Percentiles rank a stretch among this genome's conserved stretches.
phyloP scores from a whole-genome alignment of 768 basidiomycete species.

The Pleurotus giganteus region DNA sequence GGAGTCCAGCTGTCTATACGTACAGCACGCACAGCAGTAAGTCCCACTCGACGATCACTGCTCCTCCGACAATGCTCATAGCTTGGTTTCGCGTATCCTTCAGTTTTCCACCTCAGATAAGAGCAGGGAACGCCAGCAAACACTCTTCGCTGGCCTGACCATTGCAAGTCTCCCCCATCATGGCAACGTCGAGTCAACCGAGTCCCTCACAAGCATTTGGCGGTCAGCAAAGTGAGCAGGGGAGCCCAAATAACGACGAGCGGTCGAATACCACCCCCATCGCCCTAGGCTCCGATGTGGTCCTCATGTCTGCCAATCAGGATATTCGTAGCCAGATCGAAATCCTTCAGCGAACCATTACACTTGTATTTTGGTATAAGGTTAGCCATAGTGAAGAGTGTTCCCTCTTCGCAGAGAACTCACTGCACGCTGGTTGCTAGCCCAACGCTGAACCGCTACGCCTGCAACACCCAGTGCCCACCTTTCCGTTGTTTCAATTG shows the following conservation, averaged over 20 bases:
- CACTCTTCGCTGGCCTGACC: not conserved
- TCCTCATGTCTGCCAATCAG: conserved; percentile 7
- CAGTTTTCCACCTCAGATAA: not conserved
- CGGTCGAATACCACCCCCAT: conserved; percentile 1
- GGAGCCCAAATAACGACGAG: not conserved
- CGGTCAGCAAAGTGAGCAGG: not conserved
- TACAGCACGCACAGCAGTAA: conserved; percentile 5
- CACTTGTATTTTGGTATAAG: conserved; percentile 15
- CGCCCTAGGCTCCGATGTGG: conserved; percentile 4
- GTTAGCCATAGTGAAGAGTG: not conserved
- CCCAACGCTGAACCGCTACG: conserved; percentile 54
- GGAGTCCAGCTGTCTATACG: conserved; percentile 12
- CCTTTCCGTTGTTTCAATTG: conserved; percentile 66
- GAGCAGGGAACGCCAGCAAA: not conserved
- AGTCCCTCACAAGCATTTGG: not conserved
- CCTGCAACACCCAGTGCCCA: conserved; percentile 53
- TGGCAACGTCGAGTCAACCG: not conserved
- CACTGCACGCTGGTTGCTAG: conserved; percentile 24
- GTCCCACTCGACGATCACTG: not conserved
- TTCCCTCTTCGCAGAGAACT: not conserved
- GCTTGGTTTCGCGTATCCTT: not conserved
- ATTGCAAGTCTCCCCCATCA: not conserved
- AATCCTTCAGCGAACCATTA: conserved; percentile 17
- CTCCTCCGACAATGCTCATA: not conserved
- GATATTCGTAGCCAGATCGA: conserved; percentile 14